A percentile compares a stretch with the other conserved stretches of the same genome.
These are phyloP conservation scores for Lophiotrema nucula DNA, from an alignment of 495 filamentous ascomycete species.

Conservation along the genomic window DNA sequence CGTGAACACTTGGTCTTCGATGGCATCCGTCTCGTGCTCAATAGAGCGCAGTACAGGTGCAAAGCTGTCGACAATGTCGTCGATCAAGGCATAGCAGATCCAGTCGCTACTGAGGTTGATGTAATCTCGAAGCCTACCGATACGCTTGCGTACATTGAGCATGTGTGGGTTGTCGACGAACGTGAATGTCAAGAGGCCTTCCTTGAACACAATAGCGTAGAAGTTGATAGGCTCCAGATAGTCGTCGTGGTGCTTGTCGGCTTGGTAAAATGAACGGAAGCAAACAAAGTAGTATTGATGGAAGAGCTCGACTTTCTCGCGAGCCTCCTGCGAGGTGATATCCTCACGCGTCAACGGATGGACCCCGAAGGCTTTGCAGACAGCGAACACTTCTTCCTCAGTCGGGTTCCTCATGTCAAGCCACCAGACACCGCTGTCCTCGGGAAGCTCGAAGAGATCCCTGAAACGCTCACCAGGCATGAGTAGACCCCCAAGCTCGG, in stretches of 20 bases:
- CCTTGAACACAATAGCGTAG: conserved; percentile 94
- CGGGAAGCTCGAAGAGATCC: conserved; percentile 79
- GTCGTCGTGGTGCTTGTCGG: conserved; percentile 72
- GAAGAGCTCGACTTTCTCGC: conserved; percentile 98
- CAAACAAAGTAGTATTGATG: conserved; percentile 96
- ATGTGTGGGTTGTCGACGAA: conserved; percentile 82
- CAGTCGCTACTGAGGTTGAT: conserved; percentile 90
- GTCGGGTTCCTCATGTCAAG: conserved; percentile 88
- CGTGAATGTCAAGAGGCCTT: conserved; percentile 91
- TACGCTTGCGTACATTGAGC: conserved; percentile 83
- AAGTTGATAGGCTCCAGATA: conserved; percentile 89
- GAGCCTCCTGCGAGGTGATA: conserved; percentile 87
- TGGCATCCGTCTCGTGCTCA: conserved; percentile 83
- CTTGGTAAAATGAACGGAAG: conserved; percentile 87
- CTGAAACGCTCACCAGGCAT: conserved; percentile 84
- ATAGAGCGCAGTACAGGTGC: conserved; percentile 82
- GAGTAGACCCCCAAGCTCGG: conserved; percentile 81
- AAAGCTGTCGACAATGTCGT: conserved; percentile 96
- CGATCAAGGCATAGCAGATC: conserved; percentile 98
- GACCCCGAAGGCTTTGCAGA: conserved; percentile 87
- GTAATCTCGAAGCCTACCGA: conserved; percentile 89
- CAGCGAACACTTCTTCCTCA: conserved; percentile 81
- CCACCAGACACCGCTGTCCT: conserved; percentile 86
- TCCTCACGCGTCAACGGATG: conserved; percentile 94
- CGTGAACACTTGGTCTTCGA: conserved; percentile 92